A percentile compares a stretch with the other conserved stretches of the same genome.
These are phyloP conservation scores for Phytophthora sansomeana DNA, from an alignment of 352 stramenopile genomes.

Conservation along the genomic window DNA sequence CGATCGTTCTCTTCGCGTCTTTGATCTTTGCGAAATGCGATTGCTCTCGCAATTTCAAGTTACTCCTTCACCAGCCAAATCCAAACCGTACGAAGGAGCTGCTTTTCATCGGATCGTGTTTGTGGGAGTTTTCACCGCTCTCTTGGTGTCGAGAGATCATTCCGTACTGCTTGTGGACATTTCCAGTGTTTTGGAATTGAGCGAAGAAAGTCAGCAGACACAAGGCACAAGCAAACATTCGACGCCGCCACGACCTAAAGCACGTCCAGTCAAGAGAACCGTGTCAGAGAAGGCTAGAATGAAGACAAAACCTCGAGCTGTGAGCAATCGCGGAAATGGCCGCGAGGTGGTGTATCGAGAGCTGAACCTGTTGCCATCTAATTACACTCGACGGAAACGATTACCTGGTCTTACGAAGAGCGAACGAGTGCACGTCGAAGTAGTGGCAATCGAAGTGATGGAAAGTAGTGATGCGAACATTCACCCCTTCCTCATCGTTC, in stretches of 20 bases:
- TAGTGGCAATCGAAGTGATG: conserved; percentile 32
- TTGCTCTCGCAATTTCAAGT: conserved; percentile 55
- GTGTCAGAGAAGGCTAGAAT: conserved; percentile 9
- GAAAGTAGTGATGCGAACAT: conserved; percentile 16
- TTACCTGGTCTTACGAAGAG: conserved; percentile 20
- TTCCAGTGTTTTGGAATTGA: conserved; percentile 27
- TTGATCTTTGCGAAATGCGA: conserved; percentile 55
- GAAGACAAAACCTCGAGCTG: conserved; percentile 20
- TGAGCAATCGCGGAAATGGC: background rate
- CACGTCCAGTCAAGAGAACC: conserved; percentile 2
- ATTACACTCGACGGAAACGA: conserved; percentile 27
- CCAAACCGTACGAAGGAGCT: background rate
- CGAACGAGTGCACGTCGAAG: conserved; percentile 17
- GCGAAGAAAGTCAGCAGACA: conserved; percentile 1
- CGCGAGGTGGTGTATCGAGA: conserved; percentile 50
- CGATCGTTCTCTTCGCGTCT: conserved; percentile 58
- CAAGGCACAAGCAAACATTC: background rate
- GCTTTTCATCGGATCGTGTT: conserved; percentile 47
- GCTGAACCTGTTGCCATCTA: conserved; percentile 32
- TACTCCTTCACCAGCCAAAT: conserved; percentile 13
- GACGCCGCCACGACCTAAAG: conserved; percentile 1
- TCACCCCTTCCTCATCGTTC: conserved; percentile 40
- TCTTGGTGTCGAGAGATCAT: conserved; percentile 40
- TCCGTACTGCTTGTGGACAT: conserved; percentile 50
- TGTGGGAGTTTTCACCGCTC: conserved; percentile 35